Evolutionary conservation across 371 early-diverging fungal species (phyloP).

Genomic region (Nematocida minor): DNA sequence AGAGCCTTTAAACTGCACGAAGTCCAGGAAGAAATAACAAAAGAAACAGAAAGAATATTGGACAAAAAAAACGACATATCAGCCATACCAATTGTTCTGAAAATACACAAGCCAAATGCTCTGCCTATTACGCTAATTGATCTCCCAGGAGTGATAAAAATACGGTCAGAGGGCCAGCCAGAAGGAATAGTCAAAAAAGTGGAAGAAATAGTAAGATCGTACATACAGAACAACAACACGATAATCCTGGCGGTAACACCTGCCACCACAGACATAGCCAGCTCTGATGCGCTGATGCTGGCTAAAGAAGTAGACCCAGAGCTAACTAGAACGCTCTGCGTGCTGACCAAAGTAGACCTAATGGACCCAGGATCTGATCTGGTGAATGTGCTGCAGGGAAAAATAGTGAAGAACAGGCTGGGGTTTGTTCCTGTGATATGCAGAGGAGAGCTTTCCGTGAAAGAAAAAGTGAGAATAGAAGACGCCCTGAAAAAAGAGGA

Average conservation of each 20-base stretch:
- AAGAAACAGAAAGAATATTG: constrained; percentile 77
- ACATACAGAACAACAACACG: constrained; percentile 81
- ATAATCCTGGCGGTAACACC: constrained; percentile 89
- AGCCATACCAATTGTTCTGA: constrained; percentile 79
- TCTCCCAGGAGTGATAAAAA: constrained; percentile 79
- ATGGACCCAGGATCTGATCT: constrained; percentile 82
- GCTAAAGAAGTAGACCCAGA: constrained; percentile 85
- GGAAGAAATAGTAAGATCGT: constrained; percentile 79
- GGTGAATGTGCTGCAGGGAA: constrained; percentile 82
- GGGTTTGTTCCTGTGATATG: constrained; percentile 96
- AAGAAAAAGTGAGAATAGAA: constrained; percentile 75
- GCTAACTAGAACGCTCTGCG: constrained; percentile 86
- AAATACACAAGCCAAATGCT: constrained; percentile 80
- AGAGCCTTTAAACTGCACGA: constrained; percentile 68
- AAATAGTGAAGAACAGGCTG: constrained; percentile 79
- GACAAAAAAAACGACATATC: constrained; percentile 73
- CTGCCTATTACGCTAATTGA: constrained; percentile 92
- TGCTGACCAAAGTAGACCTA: constrained; percentile 94
- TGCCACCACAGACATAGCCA: constrained; percentile 93
- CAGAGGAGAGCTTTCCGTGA: constrained; percentile 81
- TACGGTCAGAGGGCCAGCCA: constrained; percentile 91
- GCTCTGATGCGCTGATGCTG: constrained; percentile 87
- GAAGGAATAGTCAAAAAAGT: constrained; percentile 79
- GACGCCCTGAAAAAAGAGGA: constrained; percentile 78
- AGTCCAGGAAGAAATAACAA: constrained; percentile 77